Conservation (phyloP, 768 basidiomycete species). For the Boletus patriciae region DNA sequence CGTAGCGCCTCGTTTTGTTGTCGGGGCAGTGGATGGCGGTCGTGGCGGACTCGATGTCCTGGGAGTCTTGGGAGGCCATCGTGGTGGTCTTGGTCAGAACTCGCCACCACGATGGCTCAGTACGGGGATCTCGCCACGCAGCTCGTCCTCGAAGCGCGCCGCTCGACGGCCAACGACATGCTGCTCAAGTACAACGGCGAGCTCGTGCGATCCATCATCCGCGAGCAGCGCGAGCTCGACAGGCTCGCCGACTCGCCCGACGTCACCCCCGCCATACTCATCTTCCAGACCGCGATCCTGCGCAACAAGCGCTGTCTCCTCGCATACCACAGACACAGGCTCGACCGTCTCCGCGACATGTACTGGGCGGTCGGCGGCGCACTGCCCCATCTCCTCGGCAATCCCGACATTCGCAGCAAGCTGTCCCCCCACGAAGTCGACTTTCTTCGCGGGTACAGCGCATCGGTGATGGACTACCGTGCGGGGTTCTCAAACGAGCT, state of each 20-base stretch:
- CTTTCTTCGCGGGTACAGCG: slow-evolving; percentile 79
- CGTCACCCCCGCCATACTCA: slow-evolving; percentile 59
- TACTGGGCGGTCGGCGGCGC: slow-evolving; percentile 91
- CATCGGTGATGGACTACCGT: slow-evolving; percentile 80
- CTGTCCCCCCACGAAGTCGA: slow-evolving; percentile 82
- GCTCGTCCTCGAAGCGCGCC: slow-evolving; percentile 81
- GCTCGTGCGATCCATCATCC: slow-evolving; percentile 80
- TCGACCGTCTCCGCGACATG: slow-evolving; percentile 79
- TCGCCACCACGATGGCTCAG: slow-evolving; percentile 43
- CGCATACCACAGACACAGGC: slow-evolving; percentile 86
- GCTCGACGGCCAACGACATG: slow-evolving; percentile 80
- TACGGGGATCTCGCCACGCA: slow-evolving; percentile 86
- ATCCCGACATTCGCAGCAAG: slow-evolving; percentile 66
- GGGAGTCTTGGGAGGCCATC: slow-evolving; percentile 40
- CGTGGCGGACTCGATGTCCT: slow-evolving; percentile 49
- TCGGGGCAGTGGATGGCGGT: slow-evolving; percentile 59
- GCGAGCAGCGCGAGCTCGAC: slow-evolving; percentile 91
- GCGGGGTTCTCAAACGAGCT: slow-evolving; percentile 82
- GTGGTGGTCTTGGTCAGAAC: slow-evolving; percentile 13
- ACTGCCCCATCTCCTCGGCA: slow-evolving; percentile 74
- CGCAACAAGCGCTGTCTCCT: slow-evolving; percentile 96
- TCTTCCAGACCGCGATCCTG: slow-evolving; percentile 85
- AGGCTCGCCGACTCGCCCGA: slow-evolving; percentile 50
- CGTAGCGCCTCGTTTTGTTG: slow-evolving; percentile 86
- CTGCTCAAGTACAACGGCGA: slow-evolving; percentile 91